phyloP scores from a whole-genome alignment of 2,329 filamentous ascomycete species.

The Keithomyces neogunnii region DNA sequence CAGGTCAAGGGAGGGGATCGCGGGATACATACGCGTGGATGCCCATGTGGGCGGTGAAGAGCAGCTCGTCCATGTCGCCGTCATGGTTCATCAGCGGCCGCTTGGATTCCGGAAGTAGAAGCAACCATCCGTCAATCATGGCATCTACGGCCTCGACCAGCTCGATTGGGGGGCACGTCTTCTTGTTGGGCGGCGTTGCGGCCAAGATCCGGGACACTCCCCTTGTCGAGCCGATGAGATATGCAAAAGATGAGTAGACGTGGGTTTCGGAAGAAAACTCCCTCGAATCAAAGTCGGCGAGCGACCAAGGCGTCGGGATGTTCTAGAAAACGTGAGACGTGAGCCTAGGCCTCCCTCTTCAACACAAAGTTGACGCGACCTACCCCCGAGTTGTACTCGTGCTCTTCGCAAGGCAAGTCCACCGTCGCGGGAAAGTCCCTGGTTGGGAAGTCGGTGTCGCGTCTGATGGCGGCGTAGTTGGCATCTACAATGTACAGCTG shows the following conservation, averaged over 20 bases:
- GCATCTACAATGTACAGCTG: neutral
- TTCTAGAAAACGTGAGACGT: slow-evolving; percentile 15
- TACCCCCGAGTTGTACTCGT: neutral
- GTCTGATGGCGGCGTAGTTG: neutral
- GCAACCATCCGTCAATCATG: slow-evolving; percentile 27
- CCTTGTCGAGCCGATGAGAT: slow-evolving; percentile 56
- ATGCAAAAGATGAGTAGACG: slow-evolving; percentile 57
- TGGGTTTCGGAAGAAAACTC: slow-evolving; percentile 46
- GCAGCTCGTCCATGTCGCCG: slow-evolving; percentile 56
- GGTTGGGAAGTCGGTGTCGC: neutral
- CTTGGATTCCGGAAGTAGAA: slow-evolving; percentile 25
- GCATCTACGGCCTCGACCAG: slow-evolving; percentile 26
- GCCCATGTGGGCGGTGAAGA: slow-evolving; percentile 77
- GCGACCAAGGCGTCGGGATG: slow-evolving; percentile 33
- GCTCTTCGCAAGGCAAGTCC: neutral
- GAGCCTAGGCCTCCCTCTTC: no score
- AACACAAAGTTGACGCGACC: slow-evolving; percentile 3
- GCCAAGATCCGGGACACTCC: slow-evolving; percentile 18
- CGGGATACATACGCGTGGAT: slow-evolving; percentile 34
- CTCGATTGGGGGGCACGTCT: slow-evolving; percentile 15
- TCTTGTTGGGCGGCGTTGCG: slow-evolving; percentile 11
- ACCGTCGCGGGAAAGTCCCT: neutral
- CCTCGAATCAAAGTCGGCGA: slow-evolving; percentile 53
- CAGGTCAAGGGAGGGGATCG: slow-evolving; percentile 3
- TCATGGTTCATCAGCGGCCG: slow-evolving; percentile 21